phyloP scores from a whole-genome alignment of 257 asterid species.

The Oldenlandia corymbosa region DNA sequence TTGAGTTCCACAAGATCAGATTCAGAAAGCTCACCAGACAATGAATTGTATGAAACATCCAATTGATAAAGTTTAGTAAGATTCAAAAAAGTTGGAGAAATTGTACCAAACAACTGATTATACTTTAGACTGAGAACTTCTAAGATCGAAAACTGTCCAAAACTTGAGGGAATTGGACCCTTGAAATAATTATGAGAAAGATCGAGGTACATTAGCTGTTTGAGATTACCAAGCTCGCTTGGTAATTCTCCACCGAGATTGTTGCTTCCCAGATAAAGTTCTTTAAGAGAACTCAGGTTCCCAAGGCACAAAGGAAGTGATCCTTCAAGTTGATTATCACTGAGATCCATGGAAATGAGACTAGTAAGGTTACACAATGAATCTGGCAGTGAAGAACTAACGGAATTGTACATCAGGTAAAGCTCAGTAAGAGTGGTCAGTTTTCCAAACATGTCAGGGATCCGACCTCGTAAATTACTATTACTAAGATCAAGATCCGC shows the following conservation, averaged over 20 bases:
- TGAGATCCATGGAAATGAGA: background rate
- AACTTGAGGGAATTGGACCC: background rate
- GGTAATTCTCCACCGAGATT: background rate
- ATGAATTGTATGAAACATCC: slow-evolving; percentile 1
- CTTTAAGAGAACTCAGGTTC: background rate
- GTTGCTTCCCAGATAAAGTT: background rate
- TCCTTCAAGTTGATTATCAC: no score
- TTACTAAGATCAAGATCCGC: background rate
- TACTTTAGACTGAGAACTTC: background rate
- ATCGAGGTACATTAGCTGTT: background rate
- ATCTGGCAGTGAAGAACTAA: background rate
- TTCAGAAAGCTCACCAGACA: slow-evolving; percentile 13
- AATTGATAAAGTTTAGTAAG: slow-evolving; percentile 1
- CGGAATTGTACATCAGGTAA: background rate
- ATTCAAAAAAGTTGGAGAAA: background rate
- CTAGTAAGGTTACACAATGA: background rate
- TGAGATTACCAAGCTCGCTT: background rate
- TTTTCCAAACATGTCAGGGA: background rate
- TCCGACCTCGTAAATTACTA: background rate
- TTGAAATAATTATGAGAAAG: background rate
- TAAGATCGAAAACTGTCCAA: background rate
- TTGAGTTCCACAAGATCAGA: background rate
- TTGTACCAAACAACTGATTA: background rate
- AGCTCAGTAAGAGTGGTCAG: background rate
- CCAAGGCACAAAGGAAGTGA: no score